Evolutionary conservation across 1,139 yeast species (phyloP).

Genomic region (Protomyces inundatus): DNA sequence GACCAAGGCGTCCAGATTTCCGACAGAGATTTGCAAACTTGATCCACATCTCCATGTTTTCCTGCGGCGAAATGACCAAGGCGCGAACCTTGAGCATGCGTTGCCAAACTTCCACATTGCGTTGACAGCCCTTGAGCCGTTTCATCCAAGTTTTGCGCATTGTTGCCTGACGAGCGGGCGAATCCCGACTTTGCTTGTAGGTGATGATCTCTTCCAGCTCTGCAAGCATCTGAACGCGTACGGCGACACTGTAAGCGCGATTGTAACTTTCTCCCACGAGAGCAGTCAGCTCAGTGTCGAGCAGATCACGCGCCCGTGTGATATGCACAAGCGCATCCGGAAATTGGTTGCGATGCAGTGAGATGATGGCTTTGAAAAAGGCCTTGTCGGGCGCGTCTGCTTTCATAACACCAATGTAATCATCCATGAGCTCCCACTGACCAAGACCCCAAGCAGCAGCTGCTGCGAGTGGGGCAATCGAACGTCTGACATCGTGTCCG

Average conservation of each 20-base stretch:
- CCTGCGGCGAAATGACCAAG: slow-evolving; percentile 86
- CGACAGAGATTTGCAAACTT: slow-evolving; percentile 94
- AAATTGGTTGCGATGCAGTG: slow-evolving; percentile 80
- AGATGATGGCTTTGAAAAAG: slow-evolving; percentile 83
- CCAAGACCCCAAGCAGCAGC: slow-evolving; percentile 99
- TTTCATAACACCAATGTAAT: slow-evolving; percentile 84
- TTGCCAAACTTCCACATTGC: slow-evolving; percentile 98
- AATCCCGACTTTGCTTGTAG: slow-evolving; percentile 77
- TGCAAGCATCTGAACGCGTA: slow-evolving; percentile 92
- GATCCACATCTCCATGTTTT: slow-evolving; percentile 97
- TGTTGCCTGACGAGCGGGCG: slow-evolving; percentile 64
- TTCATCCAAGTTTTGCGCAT: slow-evolving; percentile 94
- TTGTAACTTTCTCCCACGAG: slow-evolving; percentile 92
- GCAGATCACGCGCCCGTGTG: slow-evolving; percentile 73
- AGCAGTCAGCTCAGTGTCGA: slow-evolving; percentile 91
- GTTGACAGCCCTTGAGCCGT: slow-evolving; percentile 84
- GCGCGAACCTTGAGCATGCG: slow-evolving; percentile 90
- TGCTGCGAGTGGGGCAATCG: slow-evolving; percentile 96
- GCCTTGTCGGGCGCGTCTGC: slow-evolving; percentile 90
- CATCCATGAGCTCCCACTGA: slow-evolving; percentile 95
- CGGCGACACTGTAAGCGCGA: slow-evolving; percentile 95
- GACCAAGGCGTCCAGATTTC: slow-evolving; percentile 82
- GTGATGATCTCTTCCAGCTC: slow-evolving; percentile 91
- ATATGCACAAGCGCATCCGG: slow-evolving; percentile 77
- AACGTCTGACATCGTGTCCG: slow-evolving; percentile 64